Percentiles rank a stretch among this genome's conserved stretches.
These are phyloP conservation scores for Pichia kudriavzevii DNA, from an alignment of 1,139 yeast species.

Conservation along the genomic window DNA sequence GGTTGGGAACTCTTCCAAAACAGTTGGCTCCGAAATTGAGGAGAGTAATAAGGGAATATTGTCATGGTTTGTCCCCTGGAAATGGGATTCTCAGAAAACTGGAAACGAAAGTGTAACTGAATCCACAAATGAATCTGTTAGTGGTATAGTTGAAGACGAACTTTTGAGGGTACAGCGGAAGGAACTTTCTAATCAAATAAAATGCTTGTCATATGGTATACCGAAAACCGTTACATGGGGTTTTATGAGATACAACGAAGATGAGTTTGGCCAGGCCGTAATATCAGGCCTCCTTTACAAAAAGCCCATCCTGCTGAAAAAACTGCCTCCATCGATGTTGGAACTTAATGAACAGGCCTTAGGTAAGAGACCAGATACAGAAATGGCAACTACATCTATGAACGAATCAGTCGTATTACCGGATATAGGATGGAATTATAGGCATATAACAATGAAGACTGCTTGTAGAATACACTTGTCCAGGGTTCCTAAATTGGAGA, in stretches of 20 bases:
- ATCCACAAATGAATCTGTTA: conserved; percentile 6
- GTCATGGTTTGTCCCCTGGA: conserved; percentile 17
- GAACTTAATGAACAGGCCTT: conserved; percentile 20
- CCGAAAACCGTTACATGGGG: conserved; percentile 24
- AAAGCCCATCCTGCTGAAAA: conserved; percentile 25
- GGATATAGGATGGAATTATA: conserved; percentile 19
- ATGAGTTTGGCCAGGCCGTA: conserved; percentile 29
- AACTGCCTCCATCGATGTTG: conserved; percentile 23
- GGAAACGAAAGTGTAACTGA: background rate
- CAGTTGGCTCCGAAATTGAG: background rate
- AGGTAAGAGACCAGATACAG: conserved; percentile 1
- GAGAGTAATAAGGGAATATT: background rate
- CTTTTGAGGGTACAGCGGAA: conserved; percentile 9
- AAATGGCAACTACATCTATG: background rate
- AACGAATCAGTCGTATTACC: conserved; percentile 22
- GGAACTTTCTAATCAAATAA: conserved; percentile 17
- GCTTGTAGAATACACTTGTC: conserved; percentile 33
- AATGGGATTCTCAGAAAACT: conserved; percentile 8
- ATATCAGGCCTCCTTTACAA: conserved; percentile 33
- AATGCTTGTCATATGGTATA: conserved; percentile 16
- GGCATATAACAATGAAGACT: conserved; percentile 34
- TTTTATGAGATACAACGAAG: conserved; percentile 8
- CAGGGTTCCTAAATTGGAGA: conserved; percentile 12
- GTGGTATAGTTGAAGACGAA: conserved; percentile 12
- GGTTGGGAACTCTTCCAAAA: too few relatives aligned